phyloP scores from a whole-genome alignment of 306 rosid species.

The Delonix regia region DNA sequence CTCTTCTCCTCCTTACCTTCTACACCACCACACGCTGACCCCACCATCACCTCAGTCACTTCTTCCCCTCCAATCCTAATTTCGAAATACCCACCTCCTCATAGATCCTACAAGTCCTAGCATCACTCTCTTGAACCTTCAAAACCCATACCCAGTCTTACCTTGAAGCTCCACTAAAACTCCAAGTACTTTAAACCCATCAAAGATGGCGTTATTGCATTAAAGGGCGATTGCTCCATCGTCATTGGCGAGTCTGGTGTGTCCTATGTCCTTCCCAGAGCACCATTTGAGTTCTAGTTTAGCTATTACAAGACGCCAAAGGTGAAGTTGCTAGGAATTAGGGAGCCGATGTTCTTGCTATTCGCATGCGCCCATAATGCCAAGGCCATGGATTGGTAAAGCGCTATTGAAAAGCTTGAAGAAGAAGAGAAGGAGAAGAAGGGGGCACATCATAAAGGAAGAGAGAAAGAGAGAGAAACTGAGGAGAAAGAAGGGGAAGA shows the following conservation, averaged over 20 bases:
- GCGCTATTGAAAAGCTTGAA: slow-evolving; percentile 87
- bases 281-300: slow-evolving; percentile 90
- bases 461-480: too few relatives aligned
- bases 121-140: slow-evolving; percentile 24
- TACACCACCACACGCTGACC: slow-evolving; percentile 34
- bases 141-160: slow-evolving; percentile 47
- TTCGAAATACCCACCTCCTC: slow-evolving; percentile 56
- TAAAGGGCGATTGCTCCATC: slow-evolving; percentile 75
- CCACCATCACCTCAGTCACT: background rate
- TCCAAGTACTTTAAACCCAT: slow-evolving; percentile 80
- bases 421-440: too few relatives aligned
- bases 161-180: slow-evolving; percentile 66
- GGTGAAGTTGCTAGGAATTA: slow-evolving; percentile 79
- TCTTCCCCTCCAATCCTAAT: slow-evolving; percentile 43
- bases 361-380: slow-evolving; percentile 89
- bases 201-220: slow-evolving; percentile 50
- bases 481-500: too few relatives aligned
- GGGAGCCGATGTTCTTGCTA: slow-evolving; percentile 90
- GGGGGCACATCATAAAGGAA: too few relatives aligned
- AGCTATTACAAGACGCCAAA: slow-evolving; percentile 94
- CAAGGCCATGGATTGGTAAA: slow-evolving; percentile 96
- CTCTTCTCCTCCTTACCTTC: slow-evolving; percentile 90
- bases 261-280: slow-evolving; percentile 85
- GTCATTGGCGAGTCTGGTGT: slow-evolving; percentile 84
- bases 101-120: slow-evolving; percentile 51